Conservation (phyloP, 352 stramenopile genomes). For the Elongisporangium prolatum region DNA sequence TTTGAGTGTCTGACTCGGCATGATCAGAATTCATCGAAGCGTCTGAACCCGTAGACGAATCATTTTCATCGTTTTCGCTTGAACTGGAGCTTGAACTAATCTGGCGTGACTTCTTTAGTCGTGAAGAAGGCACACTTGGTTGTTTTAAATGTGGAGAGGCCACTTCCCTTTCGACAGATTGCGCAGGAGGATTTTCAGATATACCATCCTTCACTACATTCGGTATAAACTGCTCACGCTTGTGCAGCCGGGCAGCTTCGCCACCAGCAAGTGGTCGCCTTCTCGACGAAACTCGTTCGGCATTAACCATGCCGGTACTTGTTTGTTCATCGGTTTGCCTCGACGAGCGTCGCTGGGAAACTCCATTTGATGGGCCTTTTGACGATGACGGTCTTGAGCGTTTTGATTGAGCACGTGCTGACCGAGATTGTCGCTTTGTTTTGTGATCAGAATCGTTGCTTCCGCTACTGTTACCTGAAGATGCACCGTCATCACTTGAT, state of each 20-base stretch:
- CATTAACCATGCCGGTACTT: background rate
- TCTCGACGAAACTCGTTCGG: background rate
- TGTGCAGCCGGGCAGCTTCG: background rate
- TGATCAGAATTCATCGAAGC: conserved; percentile 23
- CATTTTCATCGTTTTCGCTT: conserved; percentile 16
- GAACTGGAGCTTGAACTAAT: conserved; percentile 57
- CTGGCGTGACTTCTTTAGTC: background rate
- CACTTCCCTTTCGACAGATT: background rate
- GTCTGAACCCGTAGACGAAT: conserved; percentile 29
- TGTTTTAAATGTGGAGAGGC: background rate
- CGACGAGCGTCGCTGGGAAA: background rate
- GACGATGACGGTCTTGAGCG: conserved; percentile 9
- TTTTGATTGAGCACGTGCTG: conserved; percentile 13
- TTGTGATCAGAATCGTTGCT: conserved; percentile 19
- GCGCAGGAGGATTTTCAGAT: background rate
- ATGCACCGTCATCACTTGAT: conserved; percentile 39
- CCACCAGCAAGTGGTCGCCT: background rate
- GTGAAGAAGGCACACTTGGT: background rate
- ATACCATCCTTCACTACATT: background rate
- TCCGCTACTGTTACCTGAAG: conserved; percentile 35
- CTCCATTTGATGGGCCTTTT: background rate
- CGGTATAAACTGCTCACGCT: background rate
- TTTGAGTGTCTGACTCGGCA: conserved; percentile 1
- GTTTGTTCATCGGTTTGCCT: background rate
- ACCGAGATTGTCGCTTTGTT: conserved; percentile 8